Conservation (phyloP, 106 monocot species). For the Chionographis japonica region DNA sequence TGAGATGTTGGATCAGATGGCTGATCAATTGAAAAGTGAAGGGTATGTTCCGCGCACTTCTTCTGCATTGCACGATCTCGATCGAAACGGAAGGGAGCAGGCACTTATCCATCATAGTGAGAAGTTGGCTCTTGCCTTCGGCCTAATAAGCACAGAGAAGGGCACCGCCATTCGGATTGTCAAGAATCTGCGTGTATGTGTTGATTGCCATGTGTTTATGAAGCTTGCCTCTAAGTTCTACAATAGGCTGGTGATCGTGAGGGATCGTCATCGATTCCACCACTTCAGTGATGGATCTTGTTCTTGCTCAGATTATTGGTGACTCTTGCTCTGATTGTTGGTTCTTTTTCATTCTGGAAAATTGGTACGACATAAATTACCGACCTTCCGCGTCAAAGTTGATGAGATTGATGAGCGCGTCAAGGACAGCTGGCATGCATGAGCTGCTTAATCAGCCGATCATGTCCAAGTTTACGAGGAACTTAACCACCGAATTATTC, state of each 20-base stretch:
- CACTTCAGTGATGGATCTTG: constrained; percentile 24
- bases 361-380: too few relatives aligned
- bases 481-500: too few relatives aligned
- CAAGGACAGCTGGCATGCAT: too few relatives aligned
- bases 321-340: neutral
- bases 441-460: too few relatives aligned
- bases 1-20: constrained; percentile 19
- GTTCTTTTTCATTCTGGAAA: too few relatives aligned
- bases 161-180: constrained; percentile 19
- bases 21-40: neutral
- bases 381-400: neutral
- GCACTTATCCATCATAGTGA: constrained; percentile 21
- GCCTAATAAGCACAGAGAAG: constrained; percentile 15
- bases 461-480: too few relatives aligned
- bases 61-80: constrained; percentile 11
- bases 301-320: constrained; percentile 37
- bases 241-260: constrained; percentile 19
- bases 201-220: constrained; percentile 33
- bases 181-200: constrained; percentile 43
- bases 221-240: constrained; percentile 25
- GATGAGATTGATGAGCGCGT: too few relatives aligned
- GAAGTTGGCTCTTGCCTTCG: constrained; percentile 38
- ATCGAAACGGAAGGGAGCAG: constrained; percentile 18
- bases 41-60: constrained; percentile 15
- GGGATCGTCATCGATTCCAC: constrained; percentile 36